phyloP scores from a whole-genome alignment of 768 basidiomycete genomes.

The Mycena haematopus region DNA sequence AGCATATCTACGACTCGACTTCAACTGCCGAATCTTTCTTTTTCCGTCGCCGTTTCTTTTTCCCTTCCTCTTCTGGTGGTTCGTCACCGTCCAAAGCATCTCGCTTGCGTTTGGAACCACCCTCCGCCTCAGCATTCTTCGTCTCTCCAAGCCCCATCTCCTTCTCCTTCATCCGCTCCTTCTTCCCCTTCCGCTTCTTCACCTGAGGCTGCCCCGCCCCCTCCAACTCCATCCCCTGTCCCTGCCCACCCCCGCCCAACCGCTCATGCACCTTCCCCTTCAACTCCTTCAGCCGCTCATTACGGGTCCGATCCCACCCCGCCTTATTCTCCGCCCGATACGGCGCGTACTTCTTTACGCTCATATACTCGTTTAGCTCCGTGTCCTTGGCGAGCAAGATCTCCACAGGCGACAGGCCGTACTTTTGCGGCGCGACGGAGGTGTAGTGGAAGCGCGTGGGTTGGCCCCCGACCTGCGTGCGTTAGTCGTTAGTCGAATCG shows the following conservation, averaged over 20 bases:
- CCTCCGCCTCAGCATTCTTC: not conserved
- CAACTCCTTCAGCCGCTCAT: conserved; percentile 74
- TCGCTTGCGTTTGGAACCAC: conserved; percentile 28
- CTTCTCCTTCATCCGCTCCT: conserved; percentile 23
- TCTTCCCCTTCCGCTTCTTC: conserved; percentile 30
- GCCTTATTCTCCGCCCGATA: conserved; percentile 68
- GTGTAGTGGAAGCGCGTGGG: conserved; percentile 94
- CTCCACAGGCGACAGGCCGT: conserved; percentile 80
- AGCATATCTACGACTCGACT: not conserved
- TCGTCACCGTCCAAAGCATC: conserved; percentile 20
- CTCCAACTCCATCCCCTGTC: conserved; percentile 1
- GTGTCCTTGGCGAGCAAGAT: conserved; percentile 91
- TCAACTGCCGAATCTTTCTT: conserved; percentile 26
- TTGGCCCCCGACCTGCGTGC: conserved; percentile 79
- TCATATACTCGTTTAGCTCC: conserved; percentile 91
- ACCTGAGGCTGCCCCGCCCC: not conserved
- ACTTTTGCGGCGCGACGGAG: conserved; percentile 65
- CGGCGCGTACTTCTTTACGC: conserved; percentile 90
- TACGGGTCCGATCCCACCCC: conserved; percentile 70
- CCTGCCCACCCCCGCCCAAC: conserved; percentile 25
- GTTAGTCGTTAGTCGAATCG: conserved; percentile 11
- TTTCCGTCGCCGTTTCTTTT: conserved; percentile 50
- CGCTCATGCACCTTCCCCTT: conserved; percentile 65
- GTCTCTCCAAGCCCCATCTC: not conserved
- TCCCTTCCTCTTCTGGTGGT: conserved; percentile 40